Percentiles rank a stretch among this genome's conserved stretches.
Conservation (phyloP, 2,329 filamentous ascomycete genomes). For the Didymella exigua region DNA sequence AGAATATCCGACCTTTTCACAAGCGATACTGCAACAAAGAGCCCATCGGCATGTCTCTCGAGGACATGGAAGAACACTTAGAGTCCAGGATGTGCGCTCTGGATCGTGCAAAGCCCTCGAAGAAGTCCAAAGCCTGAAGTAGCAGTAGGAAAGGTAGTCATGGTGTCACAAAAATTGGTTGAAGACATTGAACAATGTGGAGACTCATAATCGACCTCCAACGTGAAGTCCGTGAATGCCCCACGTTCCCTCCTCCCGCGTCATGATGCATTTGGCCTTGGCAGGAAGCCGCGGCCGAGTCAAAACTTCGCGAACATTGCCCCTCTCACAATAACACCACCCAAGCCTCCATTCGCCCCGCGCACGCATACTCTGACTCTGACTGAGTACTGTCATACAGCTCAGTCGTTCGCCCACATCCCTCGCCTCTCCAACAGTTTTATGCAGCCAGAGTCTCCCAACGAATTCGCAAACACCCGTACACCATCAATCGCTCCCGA, state of each 20-base stretch:
- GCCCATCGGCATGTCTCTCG: too few relatives aligned
- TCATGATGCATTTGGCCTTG: constrained; percentile 15
- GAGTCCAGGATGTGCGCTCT: too few relatives aligned
- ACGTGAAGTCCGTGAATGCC: constrained; percentile 2
- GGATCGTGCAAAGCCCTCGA: too few relatives aligned
- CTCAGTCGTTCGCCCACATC: constrained; percentile 58
- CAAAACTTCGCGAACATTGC: constrained; percentile 14
- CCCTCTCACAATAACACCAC: constrained; percentile 22
- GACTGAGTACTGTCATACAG: constrained; percentile 53
- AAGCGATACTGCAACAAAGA: not conserved
- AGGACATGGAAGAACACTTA: too few relatives aligned
- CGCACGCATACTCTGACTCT: constrained; percentile 24
- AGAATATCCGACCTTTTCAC: not conserved
- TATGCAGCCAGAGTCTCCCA: constrained; percentile 68
- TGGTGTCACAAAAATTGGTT: not conserved
- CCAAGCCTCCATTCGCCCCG: constrained; percentile 21
- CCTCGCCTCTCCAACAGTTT: constrained; percentile 54
- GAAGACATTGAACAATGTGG: not conserved
- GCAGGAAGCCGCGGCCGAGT: not conserved
- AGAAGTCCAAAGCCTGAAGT: too few relatives aligned
- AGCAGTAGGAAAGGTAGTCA: not conserved
- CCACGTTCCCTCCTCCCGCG: constrained; percentile 9
- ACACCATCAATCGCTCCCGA: constrained; percentile 48
- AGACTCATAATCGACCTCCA: not conserved
- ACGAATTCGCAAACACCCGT: constrained; percentile 55